These are phyloP conservation scores for Orychophragmus violaceus DNA, from an alignment of 345 rosid genomes.

Conservation along the genomic window DNA sequence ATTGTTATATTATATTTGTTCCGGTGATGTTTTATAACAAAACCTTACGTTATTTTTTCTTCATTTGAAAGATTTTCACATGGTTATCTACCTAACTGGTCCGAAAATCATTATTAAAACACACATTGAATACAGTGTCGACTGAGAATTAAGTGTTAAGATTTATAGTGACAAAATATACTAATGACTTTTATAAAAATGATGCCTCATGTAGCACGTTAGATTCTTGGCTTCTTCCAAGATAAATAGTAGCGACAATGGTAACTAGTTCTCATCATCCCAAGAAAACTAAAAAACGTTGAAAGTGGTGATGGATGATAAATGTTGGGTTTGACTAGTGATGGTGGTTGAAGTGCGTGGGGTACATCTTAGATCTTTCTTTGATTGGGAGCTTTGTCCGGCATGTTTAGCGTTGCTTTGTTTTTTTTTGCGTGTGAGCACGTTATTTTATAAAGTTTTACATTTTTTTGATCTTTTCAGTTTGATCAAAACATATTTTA, in stretches of 20 bases:
- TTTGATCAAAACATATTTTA: no score
- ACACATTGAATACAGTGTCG: neutral
- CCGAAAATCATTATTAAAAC: neutral
- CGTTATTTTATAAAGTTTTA: neutral
- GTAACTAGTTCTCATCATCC: conserved; percentile 18
- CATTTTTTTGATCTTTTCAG: no score
- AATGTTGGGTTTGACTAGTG: conserved; percentile 35
- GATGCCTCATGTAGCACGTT: neutral
- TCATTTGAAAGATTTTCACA: neutral
- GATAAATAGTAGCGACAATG: neutral
- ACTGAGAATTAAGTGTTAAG: neutral
- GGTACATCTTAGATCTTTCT: conserved; percentile 1
- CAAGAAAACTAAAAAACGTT: conserved; percentile 2
- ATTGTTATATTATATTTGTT: neutral
- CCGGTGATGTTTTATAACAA: neutral
- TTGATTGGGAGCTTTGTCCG: conserved; percentile 13
- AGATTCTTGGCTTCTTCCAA: conserved; percentile 1
- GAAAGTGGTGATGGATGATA: conserved; percentile 17
- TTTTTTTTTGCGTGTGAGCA: neutral
- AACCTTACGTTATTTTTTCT: neutral
- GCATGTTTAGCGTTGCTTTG: neutral
- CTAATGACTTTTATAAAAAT: neutral
- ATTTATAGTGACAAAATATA: neutral
- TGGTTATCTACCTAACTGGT: neutral
- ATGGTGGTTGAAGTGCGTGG: conserved; percentile 28